Evolutionary conservation across 306 rosid species (phyloP).

Genomic region (Ormosia semicastrata): DNA sequence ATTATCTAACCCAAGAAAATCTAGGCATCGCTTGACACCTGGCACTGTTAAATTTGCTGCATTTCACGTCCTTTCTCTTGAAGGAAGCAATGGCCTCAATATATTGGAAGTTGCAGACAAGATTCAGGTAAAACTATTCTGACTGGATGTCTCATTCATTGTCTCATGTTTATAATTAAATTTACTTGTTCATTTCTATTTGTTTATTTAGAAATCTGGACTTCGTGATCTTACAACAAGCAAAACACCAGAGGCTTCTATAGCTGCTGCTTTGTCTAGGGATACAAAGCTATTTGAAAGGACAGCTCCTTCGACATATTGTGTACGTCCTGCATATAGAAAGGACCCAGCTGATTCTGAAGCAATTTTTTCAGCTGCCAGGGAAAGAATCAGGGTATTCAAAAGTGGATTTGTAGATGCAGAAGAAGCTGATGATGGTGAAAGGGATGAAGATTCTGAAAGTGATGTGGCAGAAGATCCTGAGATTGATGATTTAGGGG

Average conservation of each 20-base stretch:
- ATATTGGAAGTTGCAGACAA: slow-evolving; percentile 76
- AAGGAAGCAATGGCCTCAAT: slow-evolving; percentile 72
- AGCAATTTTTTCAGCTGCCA: slow-evolving; percentile 63
- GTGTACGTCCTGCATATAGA: slow-evolving; percentile 66
- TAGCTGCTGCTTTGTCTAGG: slow-evolving; percentile 77
- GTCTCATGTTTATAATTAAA: background rate
- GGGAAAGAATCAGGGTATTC: slow-evolving; percentile 60
- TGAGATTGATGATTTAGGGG: slow-evolving; percentile 56
- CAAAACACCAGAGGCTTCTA: slow-evolving; percentile 85
- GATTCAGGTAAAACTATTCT: slow-evolving; percentile 60
- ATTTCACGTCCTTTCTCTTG: slow-evolving; percentile 81
- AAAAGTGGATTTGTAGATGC: slow-evolving; percentile 49
- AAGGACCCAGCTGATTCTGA: slow-evolving; percentile 68
- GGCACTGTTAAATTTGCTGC: slow-evolving; percentile 92
- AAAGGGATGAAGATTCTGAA: slow-evolving; percentile 76
- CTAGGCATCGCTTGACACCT: slow-evolving; percentile 74
- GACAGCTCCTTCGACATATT: slow-evolving; percentile 79
- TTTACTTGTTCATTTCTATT: background rate
- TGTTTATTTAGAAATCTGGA: slow-evolving; percentile 64
- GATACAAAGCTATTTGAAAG: slow-evolving; percentile 85
- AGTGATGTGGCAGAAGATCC: slow-evolving; percentile 60
- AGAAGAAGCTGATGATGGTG: slow-evolving; percentile 63
- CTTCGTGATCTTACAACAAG: slow-evolving; percentile 81
- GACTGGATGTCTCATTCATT: background rate
- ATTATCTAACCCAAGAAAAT: slow-evolving; percentile 54